Evolutionary conservation across 345 rosid genomes (phyloP).

Genomic region (Arabidopsis suecica): DNA sequence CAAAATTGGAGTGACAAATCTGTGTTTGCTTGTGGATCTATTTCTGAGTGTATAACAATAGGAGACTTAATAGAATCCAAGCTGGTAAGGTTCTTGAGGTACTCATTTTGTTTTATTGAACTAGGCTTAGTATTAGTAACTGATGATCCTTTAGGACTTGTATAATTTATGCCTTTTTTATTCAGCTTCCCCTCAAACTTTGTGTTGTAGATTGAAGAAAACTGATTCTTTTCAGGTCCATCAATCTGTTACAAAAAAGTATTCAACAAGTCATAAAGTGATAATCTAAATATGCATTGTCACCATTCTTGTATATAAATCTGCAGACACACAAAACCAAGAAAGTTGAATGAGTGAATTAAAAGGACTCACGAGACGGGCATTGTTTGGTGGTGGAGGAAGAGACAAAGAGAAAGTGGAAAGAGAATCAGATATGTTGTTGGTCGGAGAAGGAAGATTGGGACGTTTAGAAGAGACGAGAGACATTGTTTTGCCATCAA

Average conservation of each 20-base stretch:
- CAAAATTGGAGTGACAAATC: conserved; percentile 52
- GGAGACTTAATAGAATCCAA: conserved; percentile 51
- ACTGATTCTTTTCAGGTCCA: conserved; percentile 50
- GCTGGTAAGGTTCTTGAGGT: conserved; percentile 45
- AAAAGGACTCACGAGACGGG: conserved; percentile 29
- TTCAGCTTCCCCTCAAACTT: conserved; percentile 53
- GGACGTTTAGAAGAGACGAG: conserved; percentile 21
- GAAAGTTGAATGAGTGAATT: background rate
- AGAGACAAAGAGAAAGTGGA: conserved; percentile 37
- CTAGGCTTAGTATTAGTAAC: conserved; percentile 44
- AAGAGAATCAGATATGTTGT: conserved; percentile 36
- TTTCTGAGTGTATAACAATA: conserved; percentile 37
- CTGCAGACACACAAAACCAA: conserved; percentile 18
- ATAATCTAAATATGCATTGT: background rate
- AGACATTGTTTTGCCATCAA: conserved; percentile 39
- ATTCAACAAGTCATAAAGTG: background rate
- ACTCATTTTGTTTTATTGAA: conserved; percentile 46
- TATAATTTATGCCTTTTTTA: conserved; percentile 34
- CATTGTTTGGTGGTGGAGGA: conserved; percentile 29
- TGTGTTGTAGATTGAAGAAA: conserved; percentile 46
- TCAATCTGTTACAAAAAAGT: conserved; percentile 46
- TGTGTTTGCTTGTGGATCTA: conserved; percentile 38
- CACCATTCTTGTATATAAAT: background rate
- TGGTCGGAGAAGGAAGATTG: conserved; percentile 33
- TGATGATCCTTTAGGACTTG: conserved; percentile 42